A percentile compares a stretch with the other conserved stretches of the same genome.
Evolutionary conservation across 2,329 filamentous ascomycete species (phyloP).

Genomic region (Dothideomycetes sp.): DNA sequence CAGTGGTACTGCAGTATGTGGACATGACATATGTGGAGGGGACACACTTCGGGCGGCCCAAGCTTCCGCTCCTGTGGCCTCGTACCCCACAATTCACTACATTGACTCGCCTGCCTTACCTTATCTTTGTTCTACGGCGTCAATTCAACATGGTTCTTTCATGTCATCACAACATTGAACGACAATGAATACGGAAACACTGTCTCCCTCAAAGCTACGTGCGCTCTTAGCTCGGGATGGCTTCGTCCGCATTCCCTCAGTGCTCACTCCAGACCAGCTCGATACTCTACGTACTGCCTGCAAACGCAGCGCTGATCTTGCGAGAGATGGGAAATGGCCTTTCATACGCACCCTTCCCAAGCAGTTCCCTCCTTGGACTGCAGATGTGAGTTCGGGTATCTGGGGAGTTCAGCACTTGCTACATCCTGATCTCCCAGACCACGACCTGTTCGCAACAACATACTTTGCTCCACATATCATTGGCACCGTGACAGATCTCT

Average conservation of each 20-base stretch:
- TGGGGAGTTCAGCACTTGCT: constrained; percentile 85
- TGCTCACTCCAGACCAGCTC: constrained; percentile 49
- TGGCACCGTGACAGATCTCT: constrained; percentile 51
- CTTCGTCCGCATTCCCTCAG: constrained; percentile 60
- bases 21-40: no score
- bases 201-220: constrained; percentile 25
- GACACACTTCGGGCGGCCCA: no score
- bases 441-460: constrained; percentile 47
- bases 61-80: no score
- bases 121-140: no score
- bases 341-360: constrained; percentile 76
- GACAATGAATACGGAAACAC: not conserved
- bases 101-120: no score
- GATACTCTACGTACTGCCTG: constrained; percentile 49
- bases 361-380: constrained; percentile 82
- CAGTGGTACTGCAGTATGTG: no score
- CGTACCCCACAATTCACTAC: no score
- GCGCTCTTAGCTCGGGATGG: constrained; percentile 56
- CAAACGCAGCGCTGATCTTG: constrained; percentile 44
- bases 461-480: constrained; percentile 65
- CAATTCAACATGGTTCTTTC: no score
- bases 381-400: constrained; percentile 50
- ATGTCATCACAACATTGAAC: no score
- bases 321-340: constrained; percentile 65
- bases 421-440: constrained; percentile 57